These are phyloP conservation scores for Coix lacrymajobi DNA, from an alignment of 176 grass and related monocot species.

Conservation along the genomic window DNA sequence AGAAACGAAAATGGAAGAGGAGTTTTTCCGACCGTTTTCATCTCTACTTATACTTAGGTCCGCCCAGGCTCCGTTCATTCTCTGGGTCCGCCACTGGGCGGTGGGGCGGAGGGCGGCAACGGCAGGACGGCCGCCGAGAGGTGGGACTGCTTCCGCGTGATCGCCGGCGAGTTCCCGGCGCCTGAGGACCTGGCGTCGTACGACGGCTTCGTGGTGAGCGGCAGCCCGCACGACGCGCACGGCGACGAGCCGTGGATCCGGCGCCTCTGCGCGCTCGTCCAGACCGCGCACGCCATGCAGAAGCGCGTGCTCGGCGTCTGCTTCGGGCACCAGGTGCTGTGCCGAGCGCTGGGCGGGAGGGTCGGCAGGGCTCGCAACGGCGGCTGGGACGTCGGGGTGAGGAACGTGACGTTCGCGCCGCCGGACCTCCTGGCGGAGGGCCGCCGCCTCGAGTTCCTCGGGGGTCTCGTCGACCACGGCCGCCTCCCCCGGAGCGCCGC, in stretches of 20 bases:
- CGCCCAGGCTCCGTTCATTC: too few relatives aligned
- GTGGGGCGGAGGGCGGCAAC: background rate
- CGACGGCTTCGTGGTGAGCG: constrained; percentile 59
- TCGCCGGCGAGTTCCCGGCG: constrained; percentile 52
- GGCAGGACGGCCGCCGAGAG: background rate
- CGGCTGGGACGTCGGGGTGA: constrained; percentile 67
- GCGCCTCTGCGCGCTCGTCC: constrained; percentile 44
- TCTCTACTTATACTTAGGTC: too few relatives aligned
- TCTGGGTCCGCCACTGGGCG: too few relatives aligned
- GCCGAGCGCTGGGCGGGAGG: constrained; percentile 45
- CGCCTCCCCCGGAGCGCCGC: background rate
- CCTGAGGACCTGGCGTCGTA: constrained; percentile 29
- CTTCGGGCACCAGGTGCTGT: constrained; percentile 64
- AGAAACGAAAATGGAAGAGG: too few relatives aligned
- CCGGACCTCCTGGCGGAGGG: background rate
- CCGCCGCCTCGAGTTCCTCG: background rate
- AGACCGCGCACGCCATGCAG: constrained; percentile 34
- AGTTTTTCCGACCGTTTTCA: too few relatives aligned
- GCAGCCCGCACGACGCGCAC: constrained; percentile 55
- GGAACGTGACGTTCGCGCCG: constrained; percentile 13
- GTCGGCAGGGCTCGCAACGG: constrained; percentile 22
- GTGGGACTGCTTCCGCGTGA: constrained; percentile 48
- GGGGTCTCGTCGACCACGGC: background rate
- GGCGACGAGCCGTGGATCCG: constrained; percentile 53
- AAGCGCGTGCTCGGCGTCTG: constrained; percentile 63